Evolutionary conservation across 306 rosid species (phyloP).

Genomic region (Arachis stenosperma): DNA sequence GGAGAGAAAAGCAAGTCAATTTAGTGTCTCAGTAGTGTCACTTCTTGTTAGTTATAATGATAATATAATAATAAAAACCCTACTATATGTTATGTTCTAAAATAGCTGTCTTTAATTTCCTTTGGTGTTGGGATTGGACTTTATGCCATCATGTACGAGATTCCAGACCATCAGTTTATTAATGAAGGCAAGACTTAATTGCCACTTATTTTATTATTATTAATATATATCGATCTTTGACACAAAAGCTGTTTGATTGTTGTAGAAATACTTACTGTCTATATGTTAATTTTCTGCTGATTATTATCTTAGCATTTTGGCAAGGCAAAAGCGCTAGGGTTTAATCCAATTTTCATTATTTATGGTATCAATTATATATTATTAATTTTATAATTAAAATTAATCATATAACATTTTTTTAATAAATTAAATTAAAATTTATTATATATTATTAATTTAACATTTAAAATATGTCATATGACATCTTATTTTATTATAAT

Average conservation of each 20-base stretch:
- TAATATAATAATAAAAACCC: too few species aligned
- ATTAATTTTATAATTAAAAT: too few species aligned
- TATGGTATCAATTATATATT: too few species aligned
- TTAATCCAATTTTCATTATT: too few species aligned
- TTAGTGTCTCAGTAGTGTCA: constrained; percentile 18
- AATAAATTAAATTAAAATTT: too few species aligned
- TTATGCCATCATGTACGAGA: constrained; percentile 23
- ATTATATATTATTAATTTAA: too few species aligned
- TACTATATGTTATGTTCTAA: constrained; percentile 7
- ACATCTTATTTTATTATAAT: too few species aligned
- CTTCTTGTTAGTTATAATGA: constrained; percentile 26
- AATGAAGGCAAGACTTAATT: constrained; percentile 18
- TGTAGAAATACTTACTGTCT: background rate
- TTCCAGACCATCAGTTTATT: constrained; percentile 1
- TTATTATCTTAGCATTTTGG: background rate
- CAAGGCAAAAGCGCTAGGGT: too few species aligned
- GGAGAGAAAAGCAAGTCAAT: constrained; percentile 32
- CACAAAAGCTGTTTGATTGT: background rate
- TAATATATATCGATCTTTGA: constrained; percentile 10
- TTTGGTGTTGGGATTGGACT: constrained; percentile 12
- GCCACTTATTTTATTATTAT: background rate
- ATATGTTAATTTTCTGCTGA: background rate
- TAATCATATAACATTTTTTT: too few species aligned
- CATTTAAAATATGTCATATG: too few species aligned
- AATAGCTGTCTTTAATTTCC: constrained; percentile 28